Evolutionary conservation across 208 protist species (phyloP).

Genomic region (Crithidia thermophila): DNA sequence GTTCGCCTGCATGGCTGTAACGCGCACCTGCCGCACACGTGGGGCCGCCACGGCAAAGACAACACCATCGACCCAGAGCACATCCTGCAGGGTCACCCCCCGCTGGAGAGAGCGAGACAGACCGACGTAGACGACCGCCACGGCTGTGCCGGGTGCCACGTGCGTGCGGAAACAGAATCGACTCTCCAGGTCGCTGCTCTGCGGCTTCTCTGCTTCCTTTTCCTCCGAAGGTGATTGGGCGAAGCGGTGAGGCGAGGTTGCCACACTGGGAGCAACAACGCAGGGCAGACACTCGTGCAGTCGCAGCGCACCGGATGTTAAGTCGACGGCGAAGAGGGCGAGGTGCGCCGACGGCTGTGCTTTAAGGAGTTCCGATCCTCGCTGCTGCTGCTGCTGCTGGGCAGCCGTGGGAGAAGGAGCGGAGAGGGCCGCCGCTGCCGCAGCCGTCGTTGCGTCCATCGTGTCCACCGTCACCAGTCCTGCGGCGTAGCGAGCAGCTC

Average conservation of each 20-base stretch:
- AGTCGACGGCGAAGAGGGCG: slow-evolving; percentile 8
- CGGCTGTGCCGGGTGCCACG: background rate
- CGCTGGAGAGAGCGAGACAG: background rate
- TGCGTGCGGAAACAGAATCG: slow-evolving; percentile 2
- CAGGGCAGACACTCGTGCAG: slow-evolving; percentile 8
- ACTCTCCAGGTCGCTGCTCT: background rate
- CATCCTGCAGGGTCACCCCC: slow-evolving; percentile 1
- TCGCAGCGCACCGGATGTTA: background rate
- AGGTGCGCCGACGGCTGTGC: slow-evolving; percentile 2
- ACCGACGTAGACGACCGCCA: slow-evolving; percentile 23
- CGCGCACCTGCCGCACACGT: slow-evolving; percentile 7
- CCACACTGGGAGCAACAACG: background rate
- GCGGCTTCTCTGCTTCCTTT: background rate
- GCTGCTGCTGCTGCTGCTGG: no score
- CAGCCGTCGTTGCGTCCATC: slow-evolving; percentile 6
- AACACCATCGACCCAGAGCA: slow-evolving; percentile 21
- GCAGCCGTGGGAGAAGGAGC: no score
- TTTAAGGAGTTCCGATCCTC: background rate
- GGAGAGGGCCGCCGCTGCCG: background rate
- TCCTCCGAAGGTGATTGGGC: background rate
- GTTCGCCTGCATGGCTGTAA: slow-evolving; percentile 3
- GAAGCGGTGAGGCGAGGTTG: background rate
- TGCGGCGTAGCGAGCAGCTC: slow-evolving; percentile 3
- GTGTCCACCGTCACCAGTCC: slow-evolving; percentile 15
- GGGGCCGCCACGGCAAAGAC: slow-evolving; percentile 17